Evolutionary conservation across 768 basidiomycete genomes (phyloP).

Genomic region (Mycena galericulata): DNA sequence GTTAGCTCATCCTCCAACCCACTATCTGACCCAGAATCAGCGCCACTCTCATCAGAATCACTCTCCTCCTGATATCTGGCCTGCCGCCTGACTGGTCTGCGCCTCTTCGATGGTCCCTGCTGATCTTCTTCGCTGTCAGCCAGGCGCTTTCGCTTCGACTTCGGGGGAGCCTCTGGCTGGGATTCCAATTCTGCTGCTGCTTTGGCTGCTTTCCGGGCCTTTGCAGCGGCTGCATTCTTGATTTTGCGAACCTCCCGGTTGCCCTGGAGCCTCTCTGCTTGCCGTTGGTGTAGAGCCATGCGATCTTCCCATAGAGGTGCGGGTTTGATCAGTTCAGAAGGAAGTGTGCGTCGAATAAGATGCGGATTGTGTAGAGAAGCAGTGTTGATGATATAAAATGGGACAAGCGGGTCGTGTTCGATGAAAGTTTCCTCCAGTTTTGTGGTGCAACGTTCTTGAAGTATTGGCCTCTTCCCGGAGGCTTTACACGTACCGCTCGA

Average conservation of each 20-base stretch:
- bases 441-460: not conserved
- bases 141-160: not conserved
- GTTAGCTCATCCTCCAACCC: not conserved
- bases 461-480: not conserved
- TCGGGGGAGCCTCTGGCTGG: not conserved
- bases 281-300: not conserved
- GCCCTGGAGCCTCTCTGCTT: not conserved
- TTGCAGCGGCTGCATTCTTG: conserved; percentile 6
- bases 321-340: conserved; percentile 2
- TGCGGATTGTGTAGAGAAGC: conserved; percentile 6
- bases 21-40: conserved; percentile 5
- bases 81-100: not conserved
- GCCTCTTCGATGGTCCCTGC: not conserved
- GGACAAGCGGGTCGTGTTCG: not conserved
- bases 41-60: not conserved
- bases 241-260: conserved; percentile 4
- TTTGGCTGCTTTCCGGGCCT: not conserved
- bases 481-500: conserved; percentile 9
- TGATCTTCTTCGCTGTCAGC: not conserved
- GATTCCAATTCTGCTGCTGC: not conserved
- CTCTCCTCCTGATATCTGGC: not conserved
- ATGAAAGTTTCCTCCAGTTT: conserved; percentile 2
- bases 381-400: conserved; percentile 2
- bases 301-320: not conserved
- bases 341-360: not conserved